Evolutionary conservation across 164 flowering plant species (phyloP).

Genomic region (Tetracentron sinense): DNA sequence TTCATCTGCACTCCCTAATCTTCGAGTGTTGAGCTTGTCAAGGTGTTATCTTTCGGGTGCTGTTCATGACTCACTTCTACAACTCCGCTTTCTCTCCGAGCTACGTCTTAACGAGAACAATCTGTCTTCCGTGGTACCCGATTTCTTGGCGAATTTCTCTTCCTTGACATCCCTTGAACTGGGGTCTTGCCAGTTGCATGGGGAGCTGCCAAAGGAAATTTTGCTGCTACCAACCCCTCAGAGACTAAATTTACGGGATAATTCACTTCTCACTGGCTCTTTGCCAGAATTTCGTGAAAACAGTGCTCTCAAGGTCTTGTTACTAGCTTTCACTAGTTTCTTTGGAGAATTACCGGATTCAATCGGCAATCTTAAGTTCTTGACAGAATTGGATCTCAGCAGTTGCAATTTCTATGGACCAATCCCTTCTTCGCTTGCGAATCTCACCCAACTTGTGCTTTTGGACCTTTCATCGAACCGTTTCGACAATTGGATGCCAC

Average conservation of each 20-base stretch:
- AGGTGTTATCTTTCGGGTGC: background rate
- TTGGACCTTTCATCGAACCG: background rate
- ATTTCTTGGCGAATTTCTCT: slow-evolving; percentile 17
- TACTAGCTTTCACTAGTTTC: background rate
- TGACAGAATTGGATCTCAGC: background rate
- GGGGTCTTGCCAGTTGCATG: background rate
- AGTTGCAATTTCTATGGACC: slow-evolving; percentile 2
- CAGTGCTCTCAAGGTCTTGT: background rate
- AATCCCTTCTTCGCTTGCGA: slow-evolving; percentile 11
- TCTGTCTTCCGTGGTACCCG: slow-evolving; percentile 13
- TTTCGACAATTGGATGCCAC: background rate
- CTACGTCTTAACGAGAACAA: background rate
- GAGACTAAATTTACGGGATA: background rate
- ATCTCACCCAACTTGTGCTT: background rate
- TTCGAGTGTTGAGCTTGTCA: background rate
- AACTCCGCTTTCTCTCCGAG: background rate
- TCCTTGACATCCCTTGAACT: slow-evolving; percentile 3
- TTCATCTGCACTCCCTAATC: too few relatives aligned
- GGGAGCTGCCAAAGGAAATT: slow-evolving; percentile 1
- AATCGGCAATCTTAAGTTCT: slow-evolving; percentile 8
- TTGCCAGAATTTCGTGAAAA: slow-evolving; percentile 2
- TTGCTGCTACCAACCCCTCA: slow-evolving; percentile 7
- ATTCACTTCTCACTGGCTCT: background rate
- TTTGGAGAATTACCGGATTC: slow-evolving; percentile 7
- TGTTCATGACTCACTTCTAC: background rate